Evolutionary conservation across 352 stramenopile species (phyloP), one percentile per base, ranked within the genome.

Genomic region (Phytophthora syringae): DNA sequence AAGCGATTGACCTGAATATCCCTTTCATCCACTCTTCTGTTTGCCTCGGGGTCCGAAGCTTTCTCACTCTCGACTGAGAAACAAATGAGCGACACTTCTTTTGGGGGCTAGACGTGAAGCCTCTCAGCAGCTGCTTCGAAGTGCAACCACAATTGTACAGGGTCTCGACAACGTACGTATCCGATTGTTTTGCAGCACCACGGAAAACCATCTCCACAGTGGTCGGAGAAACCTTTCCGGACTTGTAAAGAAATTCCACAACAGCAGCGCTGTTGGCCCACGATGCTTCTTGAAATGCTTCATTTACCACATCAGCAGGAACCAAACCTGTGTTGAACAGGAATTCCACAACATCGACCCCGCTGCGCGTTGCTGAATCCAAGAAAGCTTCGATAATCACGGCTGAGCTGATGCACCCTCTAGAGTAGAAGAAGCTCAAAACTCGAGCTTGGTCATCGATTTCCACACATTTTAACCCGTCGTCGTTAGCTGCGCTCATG

Each of bases 91-190:
- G 15, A 34, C 13, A 22, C 27, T 52, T 10, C 22, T 5, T 7
- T 16, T 10, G 3, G 16, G 25, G 5, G 47, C 7, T 27, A 24
- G 10, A n/a, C 47, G 47, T 30, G 25, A 25, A 40, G 47, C 47
- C 27, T 36, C 30, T 25, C 47, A 53, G 27, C 16, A 53, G 11
- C 12, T 37, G n/a, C 11, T 13, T 24, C 18, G 47, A 53, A 25
- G 47, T 53, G n/a, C 47, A 36, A 40, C 27, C 47, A 10, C 25
- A 27, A 4, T 53, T 53, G 47, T 53, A 53, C 11, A 53, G 16
- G 20, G 7, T 22, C 16, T 52, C 45, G 5, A 52, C 25, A 30
- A 32, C 0, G 9, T 37, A 52, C 7, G 22, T 52, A 24, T 52
- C 45, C 22, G 16, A n/a, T 5, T 37, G 10, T 22, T 39, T 13